These are phyloP conservation scores for Chlamydomonas urium DNA, from an alignment of 139 green algal species.

Conservation along the genomic window DNA sequence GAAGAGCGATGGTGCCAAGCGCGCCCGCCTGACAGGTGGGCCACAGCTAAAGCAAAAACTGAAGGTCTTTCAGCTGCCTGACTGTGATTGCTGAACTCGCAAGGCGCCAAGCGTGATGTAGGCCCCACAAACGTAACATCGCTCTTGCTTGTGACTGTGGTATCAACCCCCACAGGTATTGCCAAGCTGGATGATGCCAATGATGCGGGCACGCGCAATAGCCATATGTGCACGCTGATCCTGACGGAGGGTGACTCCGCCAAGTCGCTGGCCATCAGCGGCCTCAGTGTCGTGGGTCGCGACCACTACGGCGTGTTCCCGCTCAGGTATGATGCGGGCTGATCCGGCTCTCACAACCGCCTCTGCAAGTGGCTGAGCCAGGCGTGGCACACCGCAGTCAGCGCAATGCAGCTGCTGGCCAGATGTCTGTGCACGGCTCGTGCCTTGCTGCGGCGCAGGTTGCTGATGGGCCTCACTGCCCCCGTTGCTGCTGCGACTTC, in stretches of 20 bases:
- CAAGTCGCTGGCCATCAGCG: conserved; percentile 92
- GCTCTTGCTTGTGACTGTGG: background rate
- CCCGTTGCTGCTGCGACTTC: too few species aligned
- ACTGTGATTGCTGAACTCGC: too few species aligned
- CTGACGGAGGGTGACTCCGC: conserved; percentile 98
- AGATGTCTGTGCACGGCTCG: too few species aligned
- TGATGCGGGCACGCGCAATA: conserved; percentile 84
- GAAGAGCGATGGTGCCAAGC: conserved; percentile 95
- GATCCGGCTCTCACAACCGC: too few species aligned
- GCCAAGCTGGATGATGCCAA: conserved; percentile 98
- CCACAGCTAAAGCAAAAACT: too few species aligned
- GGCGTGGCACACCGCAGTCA: too few species aligned
- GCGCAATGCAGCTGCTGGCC: too few species aligned
- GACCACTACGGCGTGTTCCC: conserved; percentile 98
- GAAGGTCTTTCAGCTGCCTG: too few species aligned
- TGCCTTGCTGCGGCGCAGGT: too few species aligned
- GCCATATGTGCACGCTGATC: conserved; percentile 95
- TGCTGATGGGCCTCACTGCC: background rate
- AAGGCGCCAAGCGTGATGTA: too few species aligned
- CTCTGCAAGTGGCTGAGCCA: too few species aligned
- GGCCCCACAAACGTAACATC: background rate
- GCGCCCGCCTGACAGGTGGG: conserved; percentile 64
- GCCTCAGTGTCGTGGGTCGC: conserved; percentile 90
- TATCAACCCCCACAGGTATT: conserved; percentile 63
- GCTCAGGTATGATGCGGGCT: too few species aligned